phyloP scores from a whole-genome alignment of 1,139 yeast species.

The Saccharomycopsis hybrid region DNA sequence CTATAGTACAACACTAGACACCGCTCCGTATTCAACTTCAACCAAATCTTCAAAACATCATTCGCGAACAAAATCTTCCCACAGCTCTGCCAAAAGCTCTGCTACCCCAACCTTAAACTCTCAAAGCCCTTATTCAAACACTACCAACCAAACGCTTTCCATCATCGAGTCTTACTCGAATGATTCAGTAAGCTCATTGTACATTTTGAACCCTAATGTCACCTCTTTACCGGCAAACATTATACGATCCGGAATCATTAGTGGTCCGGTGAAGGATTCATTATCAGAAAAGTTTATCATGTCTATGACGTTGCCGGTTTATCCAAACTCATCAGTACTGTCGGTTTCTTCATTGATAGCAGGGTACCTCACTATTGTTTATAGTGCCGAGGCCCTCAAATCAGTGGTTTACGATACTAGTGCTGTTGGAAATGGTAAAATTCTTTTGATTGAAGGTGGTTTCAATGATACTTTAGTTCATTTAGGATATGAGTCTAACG shows the following conservation, averaged over 20 bases:
- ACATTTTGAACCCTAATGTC: conserved; percentile 42
- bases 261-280: conserved; percentile 53
- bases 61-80: conserved; percentile 11
- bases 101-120: conserved; percentile 10
- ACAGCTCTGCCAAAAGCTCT: conserved; percentile 9
- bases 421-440: conserved; percentile 36
- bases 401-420: conserved; percentile 45
- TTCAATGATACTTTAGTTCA: conserved; percentile 36
- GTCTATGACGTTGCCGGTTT: conserved; percentile 54
- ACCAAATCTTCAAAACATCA: neutral
- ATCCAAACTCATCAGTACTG: conserved; percentile 65
- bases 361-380: conserved; percentile 67
- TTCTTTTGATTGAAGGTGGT: conserved; percentile 35
- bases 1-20: conserved; percentile 28
- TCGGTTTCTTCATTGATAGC: conserved; percentile 51
- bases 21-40: conserved; percentile 1
- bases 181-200: conserved; percentile 37
- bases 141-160: conserved; percentile 16
- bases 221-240: conserved; percentile 40
- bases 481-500: conserved; percentile 23
- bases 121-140: conserved; percentile 15
- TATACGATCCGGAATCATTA: conserved; percentile 38
- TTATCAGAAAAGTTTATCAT: conserved; percentile 28
- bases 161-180: conserved; percentile 24
- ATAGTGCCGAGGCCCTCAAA: conserved; percentile 50